Base-by-base conservation (phyloP, 2,329 filamentous ascomycete genomes). In the Neophaeococcomyces aloes region DNA sequence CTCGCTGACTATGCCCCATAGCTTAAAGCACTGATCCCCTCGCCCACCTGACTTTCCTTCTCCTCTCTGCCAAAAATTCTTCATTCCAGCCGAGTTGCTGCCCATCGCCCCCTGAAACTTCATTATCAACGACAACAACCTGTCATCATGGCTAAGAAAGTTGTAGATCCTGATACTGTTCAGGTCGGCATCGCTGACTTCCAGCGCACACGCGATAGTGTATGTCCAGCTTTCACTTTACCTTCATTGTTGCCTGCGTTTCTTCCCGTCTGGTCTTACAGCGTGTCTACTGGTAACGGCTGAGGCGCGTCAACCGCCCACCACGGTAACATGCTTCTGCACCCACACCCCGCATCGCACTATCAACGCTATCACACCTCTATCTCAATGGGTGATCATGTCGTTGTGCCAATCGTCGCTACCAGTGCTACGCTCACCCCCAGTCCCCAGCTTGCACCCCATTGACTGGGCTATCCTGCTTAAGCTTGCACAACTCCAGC, bases 131-230 rank as follows among this genome's bases (percentile, higher is more conserved):
- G 29, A 41, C 3, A 13, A 8, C 5, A 15, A 33, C 25, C 30
- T 7, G 10, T 21, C 23, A 37, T 33, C 29, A 55, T 55, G 53
- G 51, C 53, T 21, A 55, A 55, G 44, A 55, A 53, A 39, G 48
- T 47, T 27, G 37, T 23, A 14, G 61, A 67, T 39, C 53, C 56
- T 29, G 52, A 55, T 17, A 56, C 53, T 10, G 51, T 50, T 13
- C 38, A 48, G 29, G 64, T 69, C 52, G 66, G 86, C 49, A 72
- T 83, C 45, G 81, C 86, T 46, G 81, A 85, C 62, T 89, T 89
- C 61, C 74, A 85, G 48, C 74, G 81, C 59, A 86, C 87, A 38
- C 78, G 86, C 57, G 86, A 93, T 61, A 81, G 78, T 61, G 86
- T 93, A 79, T 75, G 83, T 70, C 38, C 13, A 45, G 34, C 15